Evolutionary conservation across 75 land plant species (phyloP), one percentile per base, ranked within the genome.

Genomic region (Ceratopteris richardii): DNA sequence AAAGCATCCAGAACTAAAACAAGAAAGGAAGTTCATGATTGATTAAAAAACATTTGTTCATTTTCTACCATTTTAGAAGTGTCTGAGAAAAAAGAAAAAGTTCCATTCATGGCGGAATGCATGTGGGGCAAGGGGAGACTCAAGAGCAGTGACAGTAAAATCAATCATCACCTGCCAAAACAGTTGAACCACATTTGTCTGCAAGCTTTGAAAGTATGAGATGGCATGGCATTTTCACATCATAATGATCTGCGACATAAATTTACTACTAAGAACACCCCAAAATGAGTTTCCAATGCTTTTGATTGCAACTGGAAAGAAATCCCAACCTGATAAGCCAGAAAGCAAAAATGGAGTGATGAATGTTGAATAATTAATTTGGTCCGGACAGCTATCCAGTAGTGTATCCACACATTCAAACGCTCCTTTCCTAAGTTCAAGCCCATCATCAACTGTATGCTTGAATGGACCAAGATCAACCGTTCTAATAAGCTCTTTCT

Each of bases 191-290:
- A 68, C 98, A 94, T 70, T 94, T 94, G 31, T 84, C 85, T 4
- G 96, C 82, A 56, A 94, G 77, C 71, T 94, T 94, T 58, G 98
- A 86, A 9, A 94, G 81, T 30, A 90, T 94, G 29, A 94, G 85
- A 73, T 94, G 98, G 67, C 98, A 94, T 23, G 98, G 98, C 98
- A 94, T 94, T 71, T 94, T 94, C n/a, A 94, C 98, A 73, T 94
- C 98, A 71, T 94, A 94, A 64, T 94, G 98, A 81, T 94, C 98
- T 94, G 82, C 26, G 64, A 29, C n/a, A n/a, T n/a, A n/a, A n/a
- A n/a, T n/a, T n/a, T n/a, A n/a, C n/a, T n/a, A n/a, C n/a, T n/a
- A n/a, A 59, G 58, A 19, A 4, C 48, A 46, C 21, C 5, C 21
- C 17, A 46, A 14, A 17, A 46, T n/a, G 48, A 46, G n/a, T 40